Evolutionary conservation across 352 stramenopile species (phyloP).

Genomic region (Phytophthora meadii): DNA sequence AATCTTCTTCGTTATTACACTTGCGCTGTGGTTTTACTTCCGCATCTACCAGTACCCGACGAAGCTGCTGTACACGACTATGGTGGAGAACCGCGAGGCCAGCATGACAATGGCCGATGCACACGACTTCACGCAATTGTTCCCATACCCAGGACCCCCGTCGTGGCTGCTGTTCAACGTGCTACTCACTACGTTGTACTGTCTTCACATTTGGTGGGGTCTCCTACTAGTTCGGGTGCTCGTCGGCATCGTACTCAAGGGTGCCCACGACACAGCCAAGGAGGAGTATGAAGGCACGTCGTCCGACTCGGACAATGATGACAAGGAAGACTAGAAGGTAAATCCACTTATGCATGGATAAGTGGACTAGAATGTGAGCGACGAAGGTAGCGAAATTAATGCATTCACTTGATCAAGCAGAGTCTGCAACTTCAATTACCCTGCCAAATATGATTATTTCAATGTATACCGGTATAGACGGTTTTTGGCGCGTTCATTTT

Average conservation of each 20-base stretch:
- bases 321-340: conserved; percentile 62
- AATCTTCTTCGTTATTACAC: conserved; percentile 69
- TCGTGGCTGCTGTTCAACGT: conserved; percentile 88
- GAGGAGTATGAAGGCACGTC: conserved; percentile 89
- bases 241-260: conserved; percentile 73
- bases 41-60: conserved; percentile 87
- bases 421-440: conserved; percentile 6
- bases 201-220: conserved; percentile 88
- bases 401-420: conserved; percentile 7
- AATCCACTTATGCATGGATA: conserved; percentile 14
- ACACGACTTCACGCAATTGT: conserved; percentile 75
- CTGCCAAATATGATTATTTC: conserved; percentile 5
- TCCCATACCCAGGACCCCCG: conserved; percentile 69
- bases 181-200: conserved; percentile 76
- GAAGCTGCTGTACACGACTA: conserved; percentile 81
- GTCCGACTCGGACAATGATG: conserved; percentile 78
- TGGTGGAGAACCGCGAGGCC: conserved; percentile 78
- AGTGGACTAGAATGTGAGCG: conserved; percentile 21
- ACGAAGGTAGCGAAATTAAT: conserved; percentile 9
- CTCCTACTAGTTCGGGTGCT: conserved; percentile 77
- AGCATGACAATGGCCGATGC: conserved; percentile 75
- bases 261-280: conserved; percentile 79
- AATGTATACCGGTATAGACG: not conserved
- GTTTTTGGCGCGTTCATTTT: conserved; percentile 30
- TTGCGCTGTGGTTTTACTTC: conserved; percentile 85